Percentiles rank a stretch among this genome's conserved stretches.
Conservation (phyloP, 768 basidiomycete genomes). For the Boletus patriciae region DNA sequence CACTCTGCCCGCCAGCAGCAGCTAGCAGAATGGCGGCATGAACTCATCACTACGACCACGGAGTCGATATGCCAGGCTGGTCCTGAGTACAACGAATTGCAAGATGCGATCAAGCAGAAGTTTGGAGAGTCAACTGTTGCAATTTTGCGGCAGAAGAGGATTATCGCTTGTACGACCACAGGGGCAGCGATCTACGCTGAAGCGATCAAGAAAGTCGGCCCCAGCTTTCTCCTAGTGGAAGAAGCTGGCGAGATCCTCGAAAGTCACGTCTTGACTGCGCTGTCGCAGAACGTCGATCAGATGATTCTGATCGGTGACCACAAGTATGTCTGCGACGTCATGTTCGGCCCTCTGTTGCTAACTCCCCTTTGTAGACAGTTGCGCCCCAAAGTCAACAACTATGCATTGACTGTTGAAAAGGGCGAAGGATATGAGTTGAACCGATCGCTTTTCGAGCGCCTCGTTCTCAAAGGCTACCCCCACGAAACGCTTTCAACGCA, state of each 20-base stretch:
- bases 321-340: constrained; percentile 44
- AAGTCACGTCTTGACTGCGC: constrained; percentile 60
- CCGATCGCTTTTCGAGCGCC: constrained; percentile 64
- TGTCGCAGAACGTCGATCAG: constrained; percentile 46
- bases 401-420: constrained; percentile 63
- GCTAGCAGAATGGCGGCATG: constrained; percentile 35
- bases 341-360: background rate
- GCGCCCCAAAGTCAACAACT: constrained; percentile 70
- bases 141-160: constrained; percentile 45
- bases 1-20: constrained; percentile 27
- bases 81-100: constrained; percentile 38
- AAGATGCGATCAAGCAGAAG: constrained; percentile 34
- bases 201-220: constrained; percentile 43
- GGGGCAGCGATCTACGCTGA: constrained; percentile 60
- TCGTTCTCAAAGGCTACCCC: constrained; percentile 60
- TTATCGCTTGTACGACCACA: constrained; percentile 70
- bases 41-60: constrained; percentile 34
- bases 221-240: constrained; percentile 60
- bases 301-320: constrained; percentile 72
- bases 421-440: constrained; percentile 69
- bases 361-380: constrained; percentile 48
- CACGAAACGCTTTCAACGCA: constrained; percentile 56
- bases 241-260: constrained; percentile 75
- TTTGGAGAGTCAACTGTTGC: constrained; percentile 34
- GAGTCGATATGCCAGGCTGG: constrained; percentile 31